Evolutionary conservation across 768 basidiomycete species (phyloP), one percentile per base, ranked within the genome.

Genomic region (Tylopilus vinaceipallidus): DNA sequence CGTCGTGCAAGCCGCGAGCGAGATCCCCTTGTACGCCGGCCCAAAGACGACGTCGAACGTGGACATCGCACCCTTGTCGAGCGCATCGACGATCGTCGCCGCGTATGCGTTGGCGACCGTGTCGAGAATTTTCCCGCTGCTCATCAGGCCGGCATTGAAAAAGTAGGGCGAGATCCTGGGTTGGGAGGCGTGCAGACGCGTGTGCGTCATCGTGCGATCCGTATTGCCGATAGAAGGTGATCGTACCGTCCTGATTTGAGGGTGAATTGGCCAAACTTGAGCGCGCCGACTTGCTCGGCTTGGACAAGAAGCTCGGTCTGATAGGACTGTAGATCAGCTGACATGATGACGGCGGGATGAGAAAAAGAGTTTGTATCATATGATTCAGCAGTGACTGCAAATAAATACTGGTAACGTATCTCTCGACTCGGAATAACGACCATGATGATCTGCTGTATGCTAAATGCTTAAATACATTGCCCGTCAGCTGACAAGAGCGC

Each of bases 21-120:
- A 80, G 62, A 98, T 98, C 22, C 93, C 95, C 72, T 98, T 98
- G 75, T 98, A 98, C 3, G 95, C 95, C 1, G 95, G 95, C 0
- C 95, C 95, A 59, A 98, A 97, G 29, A 98, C 77, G 38, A 98
- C 80, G 58, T 95, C 91, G 59, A 95, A 83, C 23, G 62, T 39
- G 1, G 75, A 71, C 6, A 78, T 49, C 10, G 42, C 60, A 34
- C 20, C 56, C 44, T 55, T 54, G 6, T 65, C 58, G 38, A 65
- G 47, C 35, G 75, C 71, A 8, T 73, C 70, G 0, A 88, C 78
- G 62, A 98, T 89, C 12, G 89, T 86, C 2, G 83, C 70, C 3
- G 95, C 91, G 58, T 95, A 98, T 4, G 94, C 91, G 3, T 79
- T 73, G 9, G 92, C 83, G 39, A 95, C 73, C 3, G 84, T 76